A percentile compares a stretch with the other conserved stretches of the same genome.
Conservation (phyloP, 108 stramenopile species). For the Fragilaria crotonensis region DNA sequence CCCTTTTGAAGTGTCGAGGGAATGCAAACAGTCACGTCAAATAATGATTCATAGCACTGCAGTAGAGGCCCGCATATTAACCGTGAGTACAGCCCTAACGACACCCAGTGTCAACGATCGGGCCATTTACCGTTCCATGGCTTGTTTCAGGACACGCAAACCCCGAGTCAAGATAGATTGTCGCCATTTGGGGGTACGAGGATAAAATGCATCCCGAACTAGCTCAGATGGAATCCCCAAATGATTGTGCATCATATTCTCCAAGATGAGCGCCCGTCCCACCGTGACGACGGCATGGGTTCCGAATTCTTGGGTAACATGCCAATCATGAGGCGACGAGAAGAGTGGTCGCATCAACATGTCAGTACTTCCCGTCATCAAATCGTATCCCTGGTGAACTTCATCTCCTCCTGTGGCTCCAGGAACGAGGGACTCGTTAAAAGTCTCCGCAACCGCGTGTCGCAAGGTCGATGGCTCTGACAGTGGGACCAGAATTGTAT, state of each 20-base stretch:
- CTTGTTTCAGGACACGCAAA: slow-evolving; percentile 18
- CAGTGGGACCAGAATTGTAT: slow-evolving; percentile 22
- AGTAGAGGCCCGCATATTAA: no score
- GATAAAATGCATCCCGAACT: slow-evolving; percentile 35
- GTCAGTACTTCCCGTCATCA: slow-evolving; percentile 6
- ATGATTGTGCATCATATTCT: slow-evolving; percentile 55
- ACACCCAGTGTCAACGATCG: no score
- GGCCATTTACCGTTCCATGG: slow-evolving; percentile 13
- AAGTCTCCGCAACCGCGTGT: slow-evolving; percentile 3
- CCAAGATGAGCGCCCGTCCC: slow-evolving; percentile 51
- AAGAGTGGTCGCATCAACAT: background rate
- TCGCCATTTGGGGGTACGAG: slow-evolving; percentile 38
- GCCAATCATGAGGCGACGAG: background rate
- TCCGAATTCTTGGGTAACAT: slow-evolving; percentile 71
- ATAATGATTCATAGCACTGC: no score
- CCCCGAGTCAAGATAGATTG: slow-evolving; percentile 26
- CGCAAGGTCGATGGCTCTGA: background rate
- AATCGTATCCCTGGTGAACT: slow-evolving; percentile 11
- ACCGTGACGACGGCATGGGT: slow-evolving; percentile 53
- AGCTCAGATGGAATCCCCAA: background rate
- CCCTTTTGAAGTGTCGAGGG: no score
- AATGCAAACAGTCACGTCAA: no score
- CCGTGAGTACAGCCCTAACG: no score
- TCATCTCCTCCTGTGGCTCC: slow-evolving; percentile 1
- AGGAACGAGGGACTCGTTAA: slow-evolving; percentile 5